A percentile compares a stretch with the other conserved stretches of the same genome.
phyloP scores from a whole-genome alignment of 768 basidiomycete genomes.

The Cystofilobasidium ferigula region DNA sequence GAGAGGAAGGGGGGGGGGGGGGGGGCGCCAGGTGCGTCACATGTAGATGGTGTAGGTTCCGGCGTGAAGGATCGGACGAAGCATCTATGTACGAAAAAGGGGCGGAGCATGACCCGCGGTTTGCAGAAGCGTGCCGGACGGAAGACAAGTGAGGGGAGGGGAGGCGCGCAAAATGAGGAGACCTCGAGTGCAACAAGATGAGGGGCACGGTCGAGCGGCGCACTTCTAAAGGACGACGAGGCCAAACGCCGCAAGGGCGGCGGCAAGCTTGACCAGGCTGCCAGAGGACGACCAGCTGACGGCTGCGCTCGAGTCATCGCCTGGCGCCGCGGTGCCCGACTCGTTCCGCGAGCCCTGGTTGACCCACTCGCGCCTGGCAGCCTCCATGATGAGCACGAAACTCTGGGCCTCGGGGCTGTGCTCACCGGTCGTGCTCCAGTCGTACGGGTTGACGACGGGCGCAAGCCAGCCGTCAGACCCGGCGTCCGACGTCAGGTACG shows the following conservation, averaged over 20 bases:
- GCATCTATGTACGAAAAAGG: no score
- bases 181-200: no score
- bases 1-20: no score
- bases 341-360: constrained; percentile 8
- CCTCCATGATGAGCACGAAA: constrained; percentile 63
- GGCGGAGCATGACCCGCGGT: no score
- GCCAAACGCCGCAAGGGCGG: not conserved
- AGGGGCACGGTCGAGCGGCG: no score
- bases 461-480: constrained; percentile 51
- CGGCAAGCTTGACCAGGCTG: not conserved
- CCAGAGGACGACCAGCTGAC: not conserved
- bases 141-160: no score
- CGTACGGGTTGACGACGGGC: constrained; percentile 64
- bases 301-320: not conserved
- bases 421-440: constrained; percentile 44
- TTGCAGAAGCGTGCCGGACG: no score
- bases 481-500: constrained; percentile 12
- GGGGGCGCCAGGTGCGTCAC: no score
- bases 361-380: constrained; percentile 67
- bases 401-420: constrained; percentile 66
- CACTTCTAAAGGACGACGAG: no score
- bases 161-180: no score
- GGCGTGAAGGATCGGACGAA: no score
- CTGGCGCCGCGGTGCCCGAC: not conserved
- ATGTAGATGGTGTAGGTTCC: no score